A percentile compares a stretch with the other conserved stretches of the same genome.
Evolutionary conservation across 1,139 yeast genomes (phyloP).

Genomic region (Suhomyces choctaworum): DNA sequence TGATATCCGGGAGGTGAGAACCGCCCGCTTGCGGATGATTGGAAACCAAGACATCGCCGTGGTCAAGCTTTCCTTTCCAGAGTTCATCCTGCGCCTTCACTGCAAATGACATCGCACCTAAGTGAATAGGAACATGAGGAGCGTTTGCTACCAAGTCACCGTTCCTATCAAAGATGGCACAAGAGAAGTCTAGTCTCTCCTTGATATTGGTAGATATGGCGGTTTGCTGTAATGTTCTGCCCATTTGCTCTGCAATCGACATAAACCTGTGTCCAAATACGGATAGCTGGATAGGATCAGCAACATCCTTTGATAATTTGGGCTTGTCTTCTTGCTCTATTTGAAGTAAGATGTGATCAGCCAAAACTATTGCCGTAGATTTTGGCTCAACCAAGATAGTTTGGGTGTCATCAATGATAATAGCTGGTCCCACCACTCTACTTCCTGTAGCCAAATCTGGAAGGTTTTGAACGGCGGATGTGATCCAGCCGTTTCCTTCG

Average conservation of each 20-base stretch:
- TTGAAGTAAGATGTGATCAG: conserved; percentile 54
- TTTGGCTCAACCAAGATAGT: conserved; percentile 78
- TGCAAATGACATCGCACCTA: conserved; percentile 89
- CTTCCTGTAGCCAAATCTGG: conserved; percentile 55
- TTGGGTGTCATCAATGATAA: conserved; percentile 83
- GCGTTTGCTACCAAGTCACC: conserved; percentile 86
- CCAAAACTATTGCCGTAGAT: conserved; percentile 61
- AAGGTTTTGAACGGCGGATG: conserved; percentile 54
- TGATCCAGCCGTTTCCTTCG: conserved; percentile 44
- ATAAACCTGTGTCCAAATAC: conserved; percentile 83
- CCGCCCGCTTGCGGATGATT: conserved; percentile 85
- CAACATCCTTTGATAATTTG: conserved; percentile 28
- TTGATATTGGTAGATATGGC: conserved; percentile 85
- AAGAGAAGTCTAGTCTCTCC: conserved; percentile 80
- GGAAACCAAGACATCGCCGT: conserved; percentile 75
- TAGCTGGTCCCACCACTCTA: conserved; percentile 70
- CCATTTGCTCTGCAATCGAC: conserved; percentile 92
- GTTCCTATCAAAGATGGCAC: conserved; percentile 74
- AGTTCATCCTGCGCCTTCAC: conserved; percentile 63
- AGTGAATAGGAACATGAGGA: conserved; percentile 84
- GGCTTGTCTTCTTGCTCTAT: conserved; percentile 31
- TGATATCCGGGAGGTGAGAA: conserved; percentile 80
- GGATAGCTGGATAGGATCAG: conserved; percentile 72
- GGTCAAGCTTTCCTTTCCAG: conserved; percentile 61
- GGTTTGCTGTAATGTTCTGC: conserved; percentile 74